Base-by-base conservation (phyloP, 176 grass and related monocot genomes). In the Oryza meyeriana region DNA sequence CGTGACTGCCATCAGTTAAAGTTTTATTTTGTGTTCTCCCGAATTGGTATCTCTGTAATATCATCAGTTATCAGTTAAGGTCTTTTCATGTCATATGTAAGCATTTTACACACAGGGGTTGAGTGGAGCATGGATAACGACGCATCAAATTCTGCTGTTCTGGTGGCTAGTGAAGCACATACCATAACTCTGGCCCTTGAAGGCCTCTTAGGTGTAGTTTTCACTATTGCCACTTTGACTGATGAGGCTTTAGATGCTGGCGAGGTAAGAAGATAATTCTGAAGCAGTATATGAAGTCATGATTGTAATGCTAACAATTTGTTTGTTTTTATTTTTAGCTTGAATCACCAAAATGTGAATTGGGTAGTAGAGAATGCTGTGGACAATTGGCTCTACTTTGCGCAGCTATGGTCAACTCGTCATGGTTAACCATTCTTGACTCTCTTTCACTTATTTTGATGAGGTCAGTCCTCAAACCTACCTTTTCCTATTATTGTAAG, bases 41-140 rank as follows among this genome's bases (percentile, higher is more conserved):
- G 36, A 76, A 76, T 81, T 55, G 24, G 4, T 44, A 59, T 59
- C n/a, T 81, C 13, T 58, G 27, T 8, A 18, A 22, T 71, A 58
- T 47, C 66, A 33, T 32, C 5, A 13, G 16, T 66, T 47, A 28
- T n/a, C 55, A 59, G 22, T 59, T 66, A 36, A 13, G 29, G 30
- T 75, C 12, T 14, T 76, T 7, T 76, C 22, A 38, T 58, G 48
- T 22, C 22, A 59, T 76, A 59, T 22, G 29, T 57, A 36, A 47
- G 41, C 81, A 64, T 47, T 67, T 32, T 58, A 14, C 82, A 69
- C 81, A 55, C 86, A 98, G 95, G 95, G 81, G 88, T 98, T 74
- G 95, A 98, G 79, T 98, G 95, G 92, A 98, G 92, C 81, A 98
- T 98, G 95, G 95, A 95, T 84, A 93, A 89, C 8, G 92, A 98